A percentile compares a stretch with the other conserved stretches of the same genome.
phyloP scores from a whole-genome alignment of 768 basidiomycete genomes.

The Xanthoconium stramineum region DNA sequence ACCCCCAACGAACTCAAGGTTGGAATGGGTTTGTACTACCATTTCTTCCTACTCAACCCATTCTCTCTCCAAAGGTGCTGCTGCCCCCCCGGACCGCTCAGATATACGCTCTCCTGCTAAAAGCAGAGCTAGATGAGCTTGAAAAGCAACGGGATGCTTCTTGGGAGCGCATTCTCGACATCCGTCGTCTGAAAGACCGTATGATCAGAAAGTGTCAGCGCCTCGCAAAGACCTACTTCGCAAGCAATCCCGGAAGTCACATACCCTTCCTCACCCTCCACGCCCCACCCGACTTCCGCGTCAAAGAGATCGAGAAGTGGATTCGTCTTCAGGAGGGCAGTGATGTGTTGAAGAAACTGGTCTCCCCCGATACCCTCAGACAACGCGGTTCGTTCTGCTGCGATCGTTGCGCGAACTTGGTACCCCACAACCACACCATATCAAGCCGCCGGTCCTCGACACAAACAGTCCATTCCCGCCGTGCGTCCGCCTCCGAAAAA shows the following conservation, averaged over 20 bases:
- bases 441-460: constrained; percentile 26
- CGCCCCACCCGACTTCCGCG: constrained; percentile 67
- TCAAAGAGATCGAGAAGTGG: constrained; percentile 82
- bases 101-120: constrained; percentile 64
- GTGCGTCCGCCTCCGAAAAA: constrained; percentile 24
- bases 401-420: constrained; percentile 33
- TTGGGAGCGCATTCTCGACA: constrained; percentile 70
- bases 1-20: constrained; percentile 76
- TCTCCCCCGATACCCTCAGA: constrained; percentile 17
- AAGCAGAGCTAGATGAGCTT: constrained; percentile 59
- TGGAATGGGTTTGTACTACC: constrained; percentile 1
- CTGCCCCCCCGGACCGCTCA: constrained; percentile 64
- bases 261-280: constrained; percentile 62
- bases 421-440: constrained; percentile 30
- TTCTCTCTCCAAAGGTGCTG: constrained; percentile 47
- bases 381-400: constrained; percentile 33
- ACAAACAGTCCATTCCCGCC: constrained; percentile 26
- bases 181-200: constrained; percentile 75
- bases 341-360: constrained; percentile 22
- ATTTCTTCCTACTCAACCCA: background rate
- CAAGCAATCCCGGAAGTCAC: constrained; percentile 37
- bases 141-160: constrained; percentile 51
- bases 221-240: constrained; percentile 46
- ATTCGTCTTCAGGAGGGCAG: constrained; percentile 47
- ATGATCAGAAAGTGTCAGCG: constrained; percentile 80